phyloP scores from a whole-genome alignment of 306 rosid species.

The Casuarina cunninghamiana region DNA sequence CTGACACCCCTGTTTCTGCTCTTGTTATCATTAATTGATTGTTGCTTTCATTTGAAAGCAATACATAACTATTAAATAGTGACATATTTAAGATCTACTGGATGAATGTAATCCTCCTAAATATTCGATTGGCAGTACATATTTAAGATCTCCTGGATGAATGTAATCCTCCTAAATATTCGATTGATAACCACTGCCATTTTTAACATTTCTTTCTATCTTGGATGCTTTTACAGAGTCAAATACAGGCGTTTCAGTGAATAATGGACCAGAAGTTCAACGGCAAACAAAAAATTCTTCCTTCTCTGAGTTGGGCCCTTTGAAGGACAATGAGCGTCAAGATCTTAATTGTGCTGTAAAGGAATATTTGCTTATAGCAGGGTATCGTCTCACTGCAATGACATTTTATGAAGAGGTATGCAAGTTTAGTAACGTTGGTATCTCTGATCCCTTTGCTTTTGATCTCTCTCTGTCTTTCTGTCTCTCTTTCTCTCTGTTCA shows the following conservation, averaged over 20 bases:
- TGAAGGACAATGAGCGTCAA: slow-evolving; percentile 77
- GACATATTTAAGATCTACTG: slow-evolving; percentile 15
- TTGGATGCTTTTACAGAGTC: slow-evolving; percentile 42
- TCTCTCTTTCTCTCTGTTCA: slow-evolving; percentile 7
- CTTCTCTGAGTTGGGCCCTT: slow-evolving; percentile 70
- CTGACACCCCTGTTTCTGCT: neutral
- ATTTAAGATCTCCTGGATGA: slow-evolving; percentile 9
- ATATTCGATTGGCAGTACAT: neutral
- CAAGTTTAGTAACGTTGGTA: neutral
- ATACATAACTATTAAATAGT: slow-evolving; percentile 1
- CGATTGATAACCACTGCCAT: neutral
- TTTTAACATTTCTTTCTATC: slow-evolving; percentile 22
- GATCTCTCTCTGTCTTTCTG: slow-evolving; percentile 5
- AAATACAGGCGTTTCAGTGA: slow-evolving; percentile 42
- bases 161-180: too few species aligned
- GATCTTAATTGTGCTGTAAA: slow-evolving; percentile 95
- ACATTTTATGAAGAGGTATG: slow-evolving; percentile 97
- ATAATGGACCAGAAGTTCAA: slow-evolving; percentile 46
- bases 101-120: neutral
- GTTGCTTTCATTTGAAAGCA: slow-evolving; percentile 4
- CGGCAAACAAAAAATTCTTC: slow-evolving; percentile 48
- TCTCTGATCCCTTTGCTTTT: neutral
- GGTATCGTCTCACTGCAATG: slow-evolving; percentile 97
- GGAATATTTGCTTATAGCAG: slow-evolving; percentile 92
- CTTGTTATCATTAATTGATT: slow-evolving; percentile 6